These are phyloP conservation scores for Circinella umbellata DNA, from an alignment of 371 early-diverging fungal genomes.

Conservation along the genomic window DNA sequence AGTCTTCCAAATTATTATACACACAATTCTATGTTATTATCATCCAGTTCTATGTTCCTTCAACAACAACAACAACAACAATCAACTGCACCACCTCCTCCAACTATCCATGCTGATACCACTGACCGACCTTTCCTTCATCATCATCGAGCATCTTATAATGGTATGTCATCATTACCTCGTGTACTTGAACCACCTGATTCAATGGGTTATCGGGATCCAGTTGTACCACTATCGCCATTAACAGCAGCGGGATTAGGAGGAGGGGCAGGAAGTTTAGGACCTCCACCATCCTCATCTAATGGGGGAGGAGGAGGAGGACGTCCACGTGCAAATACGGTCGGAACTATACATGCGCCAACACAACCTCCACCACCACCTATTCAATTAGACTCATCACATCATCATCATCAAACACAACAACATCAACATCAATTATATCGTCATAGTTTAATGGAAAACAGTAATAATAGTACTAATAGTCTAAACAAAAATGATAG, in stretches of 20 bases:
- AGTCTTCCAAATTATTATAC: conserved; percentile 39
- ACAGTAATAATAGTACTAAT: neutral
- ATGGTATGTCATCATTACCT: conserved; percentile 27
- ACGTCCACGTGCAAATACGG: conserved; percentile 49
- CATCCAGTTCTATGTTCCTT: neutral
- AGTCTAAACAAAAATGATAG: neutral
- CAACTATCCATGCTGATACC: neutral
- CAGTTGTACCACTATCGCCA: neutral
- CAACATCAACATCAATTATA: neutral
- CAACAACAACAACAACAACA: conserved; percentile 9
- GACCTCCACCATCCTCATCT: neutral
- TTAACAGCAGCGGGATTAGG: neutral
- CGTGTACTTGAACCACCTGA: conserved; percentile 40
- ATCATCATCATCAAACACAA: conserved; percentile 11
- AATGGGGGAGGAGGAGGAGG: conserved; percentile 9
- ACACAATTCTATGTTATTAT: conserved; percentile 11
- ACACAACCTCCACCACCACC: conserved; percentile 43
- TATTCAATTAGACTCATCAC: conserved; percentile 21
- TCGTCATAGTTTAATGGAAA: neutral
- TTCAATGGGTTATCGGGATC: conserved; percentile 16
- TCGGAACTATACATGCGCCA: conserved; percentile 38
- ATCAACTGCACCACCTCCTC: neutral
- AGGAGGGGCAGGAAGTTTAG: neutral
- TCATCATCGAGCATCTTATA: conserved; percentile 15
- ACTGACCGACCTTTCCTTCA: conserved; percentile 6